Evolutionary conservation across 2,329 filamentous ascomycete genomes (phyloP), one percentile per base, ranked within the genome.

Genomic region (Didymella pinodella): DNA sequence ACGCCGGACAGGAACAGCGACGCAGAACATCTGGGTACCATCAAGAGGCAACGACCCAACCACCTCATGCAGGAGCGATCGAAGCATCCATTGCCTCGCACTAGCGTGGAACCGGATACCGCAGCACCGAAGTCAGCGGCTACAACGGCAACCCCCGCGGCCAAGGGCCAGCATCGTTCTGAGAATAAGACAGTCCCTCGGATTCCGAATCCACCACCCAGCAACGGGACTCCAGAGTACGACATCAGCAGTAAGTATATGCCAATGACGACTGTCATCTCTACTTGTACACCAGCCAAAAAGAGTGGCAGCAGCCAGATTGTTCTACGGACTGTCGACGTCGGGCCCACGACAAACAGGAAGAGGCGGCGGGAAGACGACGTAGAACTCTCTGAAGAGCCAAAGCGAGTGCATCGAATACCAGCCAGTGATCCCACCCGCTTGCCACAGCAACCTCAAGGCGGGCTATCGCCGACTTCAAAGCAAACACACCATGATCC

Each of bases 361-460:
- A 51, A 50, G 46, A 38, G 40, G 7, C 46, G 38, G 25, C 36
- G 46, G 18, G 25, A 50, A 7, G 46, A 38, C 18, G 22, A 25
- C 1, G 20, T 20, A 2, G 25, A 22, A 4, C 2, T 5, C 7
- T 25, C 3, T 11, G n/a, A 32, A 20, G 14, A 18, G 8, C 16
- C 18, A 16, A 41, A 51, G 32, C 47, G 48, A 12, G 18, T 32
- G 14, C 48, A 26, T 8, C 25, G 31, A 29, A 14, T 20, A 18
- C 41, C 31, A 7, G n/a, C 7, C 12, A 20, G 34, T 36, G 29
- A 7, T 14, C 11, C 31, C 10, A 34, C 6, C 31, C 11, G 12
- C 11, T 34, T 12, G 31, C 11, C 2, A 34, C 31, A 12, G 31
- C 31, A 14, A 5, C 14, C 11, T 12, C 8, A 8, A 41, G 8